Evolutionary conservation across 257 asterid genomes (phyloP).

Genomic region (Haberlea rhodopensis): DNA sequence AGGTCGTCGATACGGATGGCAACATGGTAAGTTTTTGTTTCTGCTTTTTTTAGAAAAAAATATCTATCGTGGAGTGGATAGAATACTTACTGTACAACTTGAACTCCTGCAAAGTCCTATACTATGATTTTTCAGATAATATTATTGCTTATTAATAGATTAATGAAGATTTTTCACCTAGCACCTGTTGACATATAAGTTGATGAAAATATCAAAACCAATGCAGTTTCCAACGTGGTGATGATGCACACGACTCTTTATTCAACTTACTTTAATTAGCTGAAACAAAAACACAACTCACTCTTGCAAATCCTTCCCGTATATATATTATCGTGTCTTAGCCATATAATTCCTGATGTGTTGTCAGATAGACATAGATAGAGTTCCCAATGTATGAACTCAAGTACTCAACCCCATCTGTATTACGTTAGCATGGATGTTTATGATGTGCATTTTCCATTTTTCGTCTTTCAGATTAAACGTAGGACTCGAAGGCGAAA

Average conservation of each 20-base stretch:
- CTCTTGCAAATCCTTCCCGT: no score
- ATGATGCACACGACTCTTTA: background rate
- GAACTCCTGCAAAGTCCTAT: background rate
- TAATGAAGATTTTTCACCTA: background rate
- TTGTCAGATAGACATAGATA: no score
- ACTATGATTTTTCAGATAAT: background rate
- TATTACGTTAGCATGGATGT: no score
- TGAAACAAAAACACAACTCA: background rate
- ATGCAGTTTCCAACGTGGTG: background rate
- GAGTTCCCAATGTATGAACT: no score
- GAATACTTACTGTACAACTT: constrained; percentile 1
- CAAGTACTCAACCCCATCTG: no score
- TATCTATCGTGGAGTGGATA: background rate
- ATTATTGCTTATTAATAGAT: background rate
- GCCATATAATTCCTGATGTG: no score
- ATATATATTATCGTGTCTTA: no score
- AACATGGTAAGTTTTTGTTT: constrained; percentile 42
- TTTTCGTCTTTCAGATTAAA: constrained; percentile 35
- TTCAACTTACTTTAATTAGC: background rate
- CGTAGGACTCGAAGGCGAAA: constrained; percentile 46
- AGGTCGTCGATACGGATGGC: constrained; percentile 32
- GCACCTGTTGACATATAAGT: background rate
- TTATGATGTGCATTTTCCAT: background rate
- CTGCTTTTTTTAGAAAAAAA: constrained; percentile 8
- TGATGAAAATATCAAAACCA: background rate